These are phyloP conservation scores for Antrodiella citrinella DNA, from an alignment of 768 basidiomycete genomes.

Conservation along the genomic window DNA sequence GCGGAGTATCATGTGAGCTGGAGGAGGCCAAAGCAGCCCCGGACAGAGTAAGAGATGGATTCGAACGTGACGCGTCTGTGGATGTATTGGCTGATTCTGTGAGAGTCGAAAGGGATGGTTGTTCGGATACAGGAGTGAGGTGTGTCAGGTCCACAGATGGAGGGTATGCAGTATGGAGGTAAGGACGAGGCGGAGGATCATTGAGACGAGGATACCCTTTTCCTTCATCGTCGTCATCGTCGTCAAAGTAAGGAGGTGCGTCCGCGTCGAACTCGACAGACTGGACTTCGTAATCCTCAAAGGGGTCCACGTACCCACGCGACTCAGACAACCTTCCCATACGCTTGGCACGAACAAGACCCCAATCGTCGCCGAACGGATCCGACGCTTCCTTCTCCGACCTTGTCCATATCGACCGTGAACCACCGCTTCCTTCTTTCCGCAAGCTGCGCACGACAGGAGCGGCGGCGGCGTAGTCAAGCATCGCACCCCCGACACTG, in stretches of 20 bases:
- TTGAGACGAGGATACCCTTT: constrained; percentile 9
- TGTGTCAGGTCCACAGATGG: constrained; percentile 15
- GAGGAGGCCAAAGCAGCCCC: constrained; percentile 20
- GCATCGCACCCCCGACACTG: constrained; percentile 21
- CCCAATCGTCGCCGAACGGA: constrained; percentile 40
- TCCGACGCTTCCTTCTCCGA: constrained; percentile 36
- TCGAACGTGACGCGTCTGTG: constrained; percentile 18
- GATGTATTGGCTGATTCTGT: constrained; percentile 18
- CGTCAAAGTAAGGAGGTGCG: constrained; percentile 12
- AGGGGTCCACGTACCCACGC: constrained; percentile 14
- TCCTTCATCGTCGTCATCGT: constrained; percentile 9
- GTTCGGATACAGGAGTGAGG: constrained; percentile 19
- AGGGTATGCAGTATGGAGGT: constrained; percentile 10
- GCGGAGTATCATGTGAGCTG: constrained; percentile 19
- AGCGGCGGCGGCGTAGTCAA: constrained; percentile 19
- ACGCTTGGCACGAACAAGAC: constrained; percentile 21
- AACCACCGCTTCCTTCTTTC: constrained; percentile 31
- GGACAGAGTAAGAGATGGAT: constrained; percentile 5
- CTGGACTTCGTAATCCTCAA: constrained; percentile 20
- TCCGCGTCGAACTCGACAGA: constrained; percentile 15
- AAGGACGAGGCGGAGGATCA: constrained; percentile 19
- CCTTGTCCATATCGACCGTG: constrained; percentile 30
- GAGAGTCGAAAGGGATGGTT: constrained; percentile 14
- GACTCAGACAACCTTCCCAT: constrained; percentile 14
- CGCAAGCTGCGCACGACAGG: constrained; percentile 10